Evolutionary conservation across 116 monocot genomes (phyloP).

Genomic region (Papilionanthe hybrid): DNA sequence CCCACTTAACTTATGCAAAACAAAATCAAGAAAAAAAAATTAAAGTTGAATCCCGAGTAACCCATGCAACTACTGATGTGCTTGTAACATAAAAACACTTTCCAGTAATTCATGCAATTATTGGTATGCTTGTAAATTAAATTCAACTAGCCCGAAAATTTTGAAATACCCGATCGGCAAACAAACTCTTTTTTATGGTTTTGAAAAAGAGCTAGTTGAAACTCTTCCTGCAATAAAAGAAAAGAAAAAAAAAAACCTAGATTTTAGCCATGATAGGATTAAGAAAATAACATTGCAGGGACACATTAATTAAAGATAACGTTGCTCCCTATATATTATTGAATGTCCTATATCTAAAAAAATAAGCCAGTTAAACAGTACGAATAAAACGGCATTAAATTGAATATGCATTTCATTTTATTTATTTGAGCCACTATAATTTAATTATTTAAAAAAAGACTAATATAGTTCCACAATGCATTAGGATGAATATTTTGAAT

Average conservation of each 20-base stretch:
- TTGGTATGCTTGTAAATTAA: background rate
- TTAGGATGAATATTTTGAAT: background rate
- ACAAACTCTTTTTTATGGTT: slow-evolving; percentile 95
- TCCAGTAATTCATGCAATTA: background rate
- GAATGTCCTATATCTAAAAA: background rate
- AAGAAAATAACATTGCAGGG: background rate
- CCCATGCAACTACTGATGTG: background rate
- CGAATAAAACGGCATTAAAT: background rate
- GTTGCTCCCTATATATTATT: background rate
- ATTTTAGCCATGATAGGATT: background rate
- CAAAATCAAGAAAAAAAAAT: background rate
- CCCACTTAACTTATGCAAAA: background rate
- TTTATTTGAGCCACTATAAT: no score
- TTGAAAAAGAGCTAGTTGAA: slow-evolving; percentile 89
- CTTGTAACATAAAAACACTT: background rate
- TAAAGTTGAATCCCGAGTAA: background rate
- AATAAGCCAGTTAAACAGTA: background rate
- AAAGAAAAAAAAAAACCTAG: background rate
- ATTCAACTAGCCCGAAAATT: background rate
- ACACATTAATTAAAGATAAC: background rate
- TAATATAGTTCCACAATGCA: background rate
- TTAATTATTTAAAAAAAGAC: no score
- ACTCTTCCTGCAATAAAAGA: slow-evolving; percentile 63
- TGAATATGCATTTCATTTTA: background rate
- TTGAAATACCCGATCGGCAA: slow-evolving; percentile 77